Percentiles rank a stretch among this genome's conserved stretches.
phyloP scores from a whole-genome alignment of 1,284 basidiomycete species.

The Cutaneotrichosporon sp. region DNA sequence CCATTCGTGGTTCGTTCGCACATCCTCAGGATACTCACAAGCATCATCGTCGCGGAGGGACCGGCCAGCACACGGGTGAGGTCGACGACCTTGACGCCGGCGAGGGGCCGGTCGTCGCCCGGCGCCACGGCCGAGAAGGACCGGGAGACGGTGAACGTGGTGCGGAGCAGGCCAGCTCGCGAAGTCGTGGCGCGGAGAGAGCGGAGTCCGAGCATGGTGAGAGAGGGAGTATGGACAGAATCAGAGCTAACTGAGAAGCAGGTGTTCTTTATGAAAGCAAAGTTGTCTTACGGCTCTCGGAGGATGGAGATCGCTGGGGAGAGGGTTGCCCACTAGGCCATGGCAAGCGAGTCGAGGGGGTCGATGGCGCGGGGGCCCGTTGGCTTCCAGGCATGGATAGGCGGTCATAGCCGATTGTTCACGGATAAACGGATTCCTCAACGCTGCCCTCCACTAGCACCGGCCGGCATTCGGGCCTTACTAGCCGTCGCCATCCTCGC shows the following conservation, averaged over 20 bases:
- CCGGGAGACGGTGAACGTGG: no score
- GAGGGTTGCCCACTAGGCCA: no score
- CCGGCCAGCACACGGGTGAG: constrained; percentile 84
- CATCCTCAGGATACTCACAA: constrained; percentile 67
- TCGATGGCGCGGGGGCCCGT: not conserved
- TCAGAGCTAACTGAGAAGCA: not conserved
- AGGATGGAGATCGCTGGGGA: not conserved
- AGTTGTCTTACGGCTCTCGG: no score
- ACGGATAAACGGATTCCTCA: not conserved
- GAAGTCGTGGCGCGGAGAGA: constrained; percentile 5
- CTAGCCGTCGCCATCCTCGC: not conserved
- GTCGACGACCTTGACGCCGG: constrained; percentile 75
- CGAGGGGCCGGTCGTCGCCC: constrained; percentile 55
- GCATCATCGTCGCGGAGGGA: constrained; percentile 81
- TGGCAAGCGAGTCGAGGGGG: not conserved
- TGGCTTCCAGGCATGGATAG: no score
- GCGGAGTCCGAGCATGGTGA: constrained; percentile 7
- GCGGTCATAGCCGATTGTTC: not conserved
- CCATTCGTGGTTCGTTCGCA: no score
- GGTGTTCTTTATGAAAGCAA: not conserved
- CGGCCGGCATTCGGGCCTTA: no score
- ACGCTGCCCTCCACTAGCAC: no score
- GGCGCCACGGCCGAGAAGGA: constrained; percentile 1
- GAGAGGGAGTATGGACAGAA: not conserved
- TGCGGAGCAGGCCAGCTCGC: no score